Evolutionary conservation across 1,284 basidiomycete species (phyloP).

Genomic region (Somion occarium): DNA sequence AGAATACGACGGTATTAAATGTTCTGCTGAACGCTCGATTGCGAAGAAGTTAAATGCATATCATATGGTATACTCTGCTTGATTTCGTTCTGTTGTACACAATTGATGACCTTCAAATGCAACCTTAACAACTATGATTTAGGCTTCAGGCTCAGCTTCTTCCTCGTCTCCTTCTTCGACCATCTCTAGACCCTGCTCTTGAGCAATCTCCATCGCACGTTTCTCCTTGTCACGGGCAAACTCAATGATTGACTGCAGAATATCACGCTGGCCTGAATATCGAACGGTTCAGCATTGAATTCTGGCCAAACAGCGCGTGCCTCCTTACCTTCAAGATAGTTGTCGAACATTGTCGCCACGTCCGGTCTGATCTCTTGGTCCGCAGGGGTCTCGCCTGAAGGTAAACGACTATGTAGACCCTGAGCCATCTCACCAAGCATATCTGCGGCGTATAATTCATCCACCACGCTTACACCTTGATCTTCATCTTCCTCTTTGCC

Average conservation of each 20-base stretch:
- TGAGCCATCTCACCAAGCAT: slow-evolving; percentile 63
- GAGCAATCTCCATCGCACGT: slow-evolving; percentile 40
- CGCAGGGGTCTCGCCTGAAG: slow-evolving; percentile 17
- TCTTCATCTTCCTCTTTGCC: slow-evolving; percentile 19
- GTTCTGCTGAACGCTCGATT: neutral
- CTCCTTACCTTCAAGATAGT: slow-evolving; percentile 51
- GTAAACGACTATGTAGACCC: slow-evolving; percentile 49
- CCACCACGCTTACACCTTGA: slow-evolving; percentile 41
- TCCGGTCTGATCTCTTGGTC: slow-evolving; percentile 38
- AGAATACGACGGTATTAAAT: neutral
- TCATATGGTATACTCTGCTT: no score
- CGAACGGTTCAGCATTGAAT: neutral
- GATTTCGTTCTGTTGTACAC: no score
- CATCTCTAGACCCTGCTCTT: slow-evolving; percentile 46
- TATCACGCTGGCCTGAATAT: slow-evolving; percentile 36
- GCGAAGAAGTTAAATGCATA: no score
- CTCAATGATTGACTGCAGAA: slow-evolving; percentile 36
- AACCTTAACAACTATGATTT: no score
- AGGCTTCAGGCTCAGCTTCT: no score
- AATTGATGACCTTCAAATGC: no score
- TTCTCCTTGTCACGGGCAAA: slow-evolving; percentile 42
- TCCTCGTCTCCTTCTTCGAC: slow-evolving; percentile 38
- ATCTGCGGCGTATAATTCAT: slow-evolving; percentile 61
- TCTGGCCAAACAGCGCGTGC: slow-evolving; percentile 5
- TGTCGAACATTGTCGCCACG: slow-evolving; percentile 47